A percentile compares a stretch with the other conserved stretches of the same genome.
phyloP scores from a whole-genome alignment of 208 protist genomes.

The Acanthamoeba triangularis region DNA sequence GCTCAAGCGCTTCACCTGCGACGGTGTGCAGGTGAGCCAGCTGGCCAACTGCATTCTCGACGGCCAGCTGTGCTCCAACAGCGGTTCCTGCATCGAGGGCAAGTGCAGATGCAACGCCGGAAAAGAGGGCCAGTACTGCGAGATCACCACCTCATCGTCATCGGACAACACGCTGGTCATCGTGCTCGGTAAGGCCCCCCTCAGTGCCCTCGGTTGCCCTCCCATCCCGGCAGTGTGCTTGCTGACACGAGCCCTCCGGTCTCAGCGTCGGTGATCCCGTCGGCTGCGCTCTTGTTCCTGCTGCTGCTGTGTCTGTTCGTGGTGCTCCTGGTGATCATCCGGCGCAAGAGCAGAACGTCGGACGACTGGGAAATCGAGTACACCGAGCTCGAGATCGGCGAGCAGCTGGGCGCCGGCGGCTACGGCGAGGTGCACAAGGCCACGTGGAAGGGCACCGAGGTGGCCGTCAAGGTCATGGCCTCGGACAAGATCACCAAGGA shows the following conservation, averaged over 20 bases:
- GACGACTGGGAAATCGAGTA: constrained; percentile 60
- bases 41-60: neutral
- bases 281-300: neutral
- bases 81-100: neutral
- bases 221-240: neutral
- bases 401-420: constrained; percentile 19
- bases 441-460: constrained; percentile 9
- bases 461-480: constrained; percentile 31
- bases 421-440: constrained; percentile 22
- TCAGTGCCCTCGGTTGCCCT: too few relatives aligned
- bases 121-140: neutral
- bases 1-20: neutral
- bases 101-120: neutral
- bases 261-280: neutral
- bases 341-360: neutral
- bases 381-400: constrained; percentile 40
- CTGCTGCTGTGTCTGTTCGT: neutral
- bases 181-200: neutral
- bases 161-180: neutral
- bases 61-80: constrained; percentile 12
- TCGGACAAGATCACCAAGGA: constrained; percentile 50
- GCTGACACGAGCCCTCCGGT: neutral
- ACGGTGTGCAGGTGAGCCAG: neutral
- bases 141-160: neutral
- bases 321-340: neutral